Evolutionary conservation across 352 stramenopile species (phyloP), one percentile per base, ranked within the genome.

Genomic region (Globisporangium megalacanthum): DNA sequence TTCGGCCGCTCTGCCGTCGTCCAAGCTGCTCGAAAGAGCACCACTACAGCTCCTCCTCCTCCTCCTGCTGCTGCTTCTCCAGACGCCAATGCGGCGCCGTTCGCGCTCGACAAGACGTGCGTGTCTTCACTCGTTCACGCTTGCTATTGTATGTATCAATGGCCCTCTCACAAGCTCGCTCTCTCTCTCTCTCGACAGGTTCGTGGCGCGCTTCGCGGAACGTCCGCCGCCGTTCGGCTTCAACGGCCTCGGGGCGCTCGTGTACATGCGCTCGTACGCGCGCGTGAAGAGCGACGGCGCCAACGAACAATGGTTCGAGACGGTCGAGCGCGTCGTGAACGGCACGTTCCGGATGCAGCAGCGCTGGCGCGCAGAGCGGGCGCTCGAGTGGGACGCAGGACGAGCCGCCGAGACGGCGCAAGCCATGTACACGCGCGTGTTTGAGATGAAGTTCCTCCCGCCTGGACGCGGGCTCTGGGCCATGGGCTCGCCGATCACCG

Each of bases 271-370:
- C 22, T 97, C 92, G 50, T 98, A 98, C 70, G 86, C 92, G 25
- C 79, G 92, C 20, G 66, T 93, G 33, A 92, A 92, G 39, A 49
- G 57, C 17, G 86, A 97, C 61, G 79, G 77, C 15, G 77, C 69
- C 13, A 88, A 88, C 54, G 92, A 98, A 54, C 65, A 74, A 14
- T 98, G 92, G 92, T 88, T 77, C 54, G 84, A 98, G 61, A 97
- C 92, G 0, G 86, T 98, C 20, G 83, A 94, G 64, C 83, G 92
- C 20, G 92, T 98, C 46, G 89, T 98, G 29, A 97, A 98, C 57
- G 92, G 92, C 47, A 97, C 92, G 11, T 98, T 96, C 70, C 88
- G 68, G 52, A 96, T 98, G 86, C 90, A 97, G 62, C 95, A 96
- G 65, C 78, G 86, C 46, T 97, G 88, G 83, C 65, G 92, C 4